Evolutionary conservation across 352 stramenopile genomes (phyloP).

Genomic region (Phytophthora pluvialis): DNA sequence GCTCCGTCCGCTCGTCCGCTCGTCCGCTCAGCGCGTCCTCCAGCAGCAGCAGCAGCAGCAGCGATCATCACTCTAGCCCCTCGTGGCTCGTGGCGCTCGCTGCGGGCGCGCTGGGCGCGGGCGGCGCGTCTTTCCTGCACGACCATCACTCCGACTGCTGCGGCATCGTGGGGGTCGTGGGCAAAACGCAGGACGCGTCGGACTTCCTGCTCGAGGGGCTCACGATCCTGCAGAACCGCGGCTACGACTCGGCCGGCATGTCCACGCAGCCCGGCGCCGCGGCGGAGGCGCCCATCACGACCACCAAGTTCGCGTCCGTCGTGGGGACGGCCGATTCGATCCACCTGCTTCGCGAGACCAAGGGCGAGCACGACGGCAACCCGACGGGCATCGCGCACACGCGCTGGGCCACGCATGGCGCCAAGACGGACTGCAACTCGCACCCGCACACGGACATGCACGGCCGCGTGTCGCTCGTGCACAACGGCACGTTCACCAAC

Average conservation of each 20-base stretch:
- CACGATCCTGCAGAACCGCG: slow-evolving; percentile 94
- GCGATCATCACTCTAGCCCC: slow-evolving; percentile 5
- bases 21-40: not conserved
- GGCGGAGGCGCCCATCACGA: slow-evolving; percentile 66
- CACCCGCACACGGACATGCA: slow-evolving; percentile 97
- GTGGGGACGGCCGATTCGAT: slow-evolving; percentile 93
- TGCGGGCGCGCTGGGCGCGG: slow-evolving; percentile 21
- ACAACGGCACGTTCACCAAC: slow-evolving; percentile 99
- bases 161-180: slow-evolving; percentile 82
- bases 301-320: slow-evolving; percentile 96
- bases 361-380: slow-evolving; percentile 83
- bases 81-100: slow-evolving; percentile 30
- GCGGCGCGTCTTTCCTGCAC: slow-evolving; percentile 4
- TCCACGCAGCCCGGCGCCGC: slow-evolving; percentile 85
- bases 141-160: slow-evolving; percentile 50
- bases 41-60: not conserved
- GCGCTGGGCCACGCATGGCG: slow-evolving; percentile 98
- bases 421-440: slow-evolving; percentile 98
- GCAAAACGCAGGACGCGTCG: slow-evolving; percentile 69
- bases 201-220: slow-evolving; percentile 88
- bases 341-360: slow-evolving; percentile 86
- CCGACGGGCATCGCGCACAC: slow-evolving; percentile 98
- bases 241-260: slow-evolving; percentile 98
- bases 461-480: slow-evolving; percentile 95
- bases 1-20: slow-evolving; percentile 14